Evolutionary conservation across 1,284 basidiomycete species (phyloP), one percentile per base, ranked within the genome.

Genomic region (Ganoderma lingzhi): DNA sequence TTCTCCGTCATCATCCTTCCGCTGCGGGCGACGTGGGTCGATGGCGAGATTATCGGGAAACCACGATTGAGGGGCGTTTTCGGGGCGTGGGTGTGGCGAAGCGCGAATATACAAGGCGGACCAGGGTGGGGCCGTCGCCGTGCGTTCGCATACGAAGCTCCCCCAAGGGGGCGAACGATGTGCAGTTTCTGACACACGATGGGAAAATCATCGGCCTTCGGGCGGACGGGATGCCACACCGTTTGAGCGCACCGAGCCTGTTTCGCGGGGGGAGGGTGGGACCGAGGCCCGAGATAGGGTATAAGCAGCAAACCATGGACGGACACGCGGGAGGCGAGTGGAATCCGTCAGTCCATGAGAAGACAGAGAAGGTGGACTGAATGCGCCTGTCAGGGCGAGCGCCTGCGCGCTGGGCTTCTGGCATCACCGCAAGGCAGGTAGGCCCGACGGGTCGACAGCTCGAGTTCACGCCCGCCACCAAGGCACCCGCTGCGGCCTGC

Each of bases 301-400:
- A 61, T 51, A 30, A 65, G 64, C 64, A 61, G 58, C 35, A 60
- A 65, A 61, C 59, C 64, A 65, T 42, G 44, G 30, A 48, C 14
- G 58, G 58, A 12, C 64, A 60, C 42, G 64, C 64, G 58, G 45
- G 35, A 65, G 41, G 45, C 44, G 64, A 61, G 39, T 37, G 56
- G 56, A 65, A 9, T 39, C 12, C 37, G 41, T 42, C 42, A 23
- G 64, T 58, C 23, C 64, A 59, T 60, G 48, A 14, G 48, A 65
- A 53, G 64, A 14, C 35, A 45, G 58, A 60, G 64, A 65, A 53
- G 64, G n/a, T 23, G 58, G 44, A 61, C 37, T 32, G 35, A 45
- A 19, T 42, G 51, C 30, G 32, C 14, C 48, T 56, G 53, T 23
- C 63, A 64, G 23, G n/a, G 32, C 63, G 63, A 17, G 48, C 45